Percentiles rank a stretch among this genome's conserved stretches.
These are phyloP conservation scores for Pseudogymnoascus verrucosus DNA, from an alignment of 2,329 filamentous ascomycete species.

Conservation along the genomic window DNA sequence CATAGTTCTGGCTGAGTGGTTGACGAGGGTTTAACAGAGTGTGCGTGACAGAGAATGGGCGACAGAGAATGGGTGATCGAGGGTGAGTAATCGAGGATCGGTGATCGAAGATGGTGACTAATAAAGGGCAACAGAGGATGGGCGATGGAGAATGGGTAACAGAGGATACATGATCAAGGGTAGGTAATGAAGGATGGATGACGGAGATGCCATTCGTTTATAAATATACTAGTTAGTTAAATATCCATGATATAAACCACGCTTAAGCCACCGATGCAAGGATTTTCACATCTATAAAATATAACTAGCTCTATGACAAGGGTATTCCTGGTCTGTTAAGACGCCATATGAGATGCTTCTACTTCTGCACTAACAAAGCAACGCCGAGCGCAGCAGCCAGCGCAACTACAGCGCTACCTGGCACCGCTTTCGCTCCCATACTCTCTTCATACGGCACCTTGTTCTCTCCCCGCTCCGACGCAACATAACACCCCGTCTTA, in stretches of 20 bases:
- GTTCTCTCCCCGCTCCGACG: background rate
- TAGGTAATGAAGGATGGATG: too few species aligned
- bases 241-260: background rate
- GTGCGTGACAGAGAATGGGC: too few species aligned
- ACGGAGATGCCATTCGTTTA: background rate
- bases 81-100: too few species aligned
- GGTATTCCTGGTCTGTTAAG: background rate
- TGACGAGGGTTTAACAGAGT: too few species aligned
- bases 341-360: background rate
- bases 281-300: background rate
- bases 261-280: background rate
- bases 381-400: background rate
- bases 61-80: too few species aligned
- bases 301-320: background rate
- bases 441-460: background rate
- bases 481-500: background rate
- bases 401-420: background rate
- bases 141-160: too few species aligned
- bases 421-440: background rate
- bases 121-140: too few species aligned
- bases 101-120: too few species aligned
- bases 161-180: too few species aligned
- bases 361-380: background rate
- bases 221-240: background rate
- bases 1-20: too few species aligned